These are phyloP conservation scores for Clonostachys chloroleuca DNA, from an alignment of 2,329 filamentous ascomycete genomes.

Conservation along the genomic window DNA sequence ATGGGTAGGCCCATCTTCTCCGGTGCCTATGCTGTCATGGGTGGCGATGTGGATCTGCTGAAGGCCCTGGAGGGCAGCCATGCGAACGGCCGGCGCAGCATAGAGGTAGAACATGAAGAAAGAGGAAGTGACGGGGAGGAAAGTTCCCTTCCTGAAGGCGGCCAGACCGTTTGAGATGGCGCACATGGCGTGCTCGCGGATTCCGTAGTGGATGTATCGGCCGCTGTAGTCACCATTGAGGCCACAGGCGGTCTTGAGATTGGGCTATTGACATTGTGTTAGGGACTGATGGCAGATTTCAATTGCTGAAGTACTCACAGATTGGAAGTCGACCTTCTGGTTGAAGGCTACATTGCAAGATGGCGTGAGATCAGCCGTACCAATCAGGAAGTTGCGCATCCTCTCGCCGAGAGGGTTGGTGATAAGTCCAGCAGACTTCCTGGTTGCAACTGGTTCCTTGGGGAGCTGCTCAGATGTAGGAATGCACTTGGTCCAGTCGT, in stretches of 20 bases:
- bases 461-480: conserved; percentile 37
- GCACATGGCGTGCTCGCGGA: conserved; percentile 59
- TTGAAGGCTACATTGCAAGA: conserved; percentile 53
- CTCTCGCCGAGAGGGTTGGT: conserved; percentile 45
- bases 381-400: conserved; percentile 43
- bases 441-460: conserved; percentile 37
- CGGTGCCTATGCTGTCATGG: conserved; percentile 55
- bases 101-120: conserved; percentile 63
- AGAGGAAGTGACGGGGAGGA: conserved; percentile 52
- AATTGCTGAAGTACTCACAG: conserved; percentile 7
- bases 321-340: conserved; percentile 42
- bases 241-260: conserved; percentile 33
- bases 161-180: conserved; percentile 54
- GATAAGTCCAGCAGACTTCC: conserved; percentile 42
- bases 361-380: conserved; percentile 46
- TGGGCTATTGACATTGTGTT: conserved; percentile 15
- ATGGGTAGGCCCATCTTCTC: conserved; percentile 59
- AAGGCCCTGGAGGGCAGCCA: conserved; percentile 52
- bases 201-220: conserved; percentile 55
- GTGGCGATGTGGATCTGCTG: conserved; percentile 57
- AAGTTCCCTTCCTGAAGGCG: conserved; percentile 48
- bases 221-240: conserved; percentile 50
- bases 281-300: not conserved
- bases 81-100: conserved; percentile 53
- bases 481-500: conserved; percentile 42